Conservation (phyloP, 768 basidiomycete genomes). For the Leccinum subgranulosum region DNA sequence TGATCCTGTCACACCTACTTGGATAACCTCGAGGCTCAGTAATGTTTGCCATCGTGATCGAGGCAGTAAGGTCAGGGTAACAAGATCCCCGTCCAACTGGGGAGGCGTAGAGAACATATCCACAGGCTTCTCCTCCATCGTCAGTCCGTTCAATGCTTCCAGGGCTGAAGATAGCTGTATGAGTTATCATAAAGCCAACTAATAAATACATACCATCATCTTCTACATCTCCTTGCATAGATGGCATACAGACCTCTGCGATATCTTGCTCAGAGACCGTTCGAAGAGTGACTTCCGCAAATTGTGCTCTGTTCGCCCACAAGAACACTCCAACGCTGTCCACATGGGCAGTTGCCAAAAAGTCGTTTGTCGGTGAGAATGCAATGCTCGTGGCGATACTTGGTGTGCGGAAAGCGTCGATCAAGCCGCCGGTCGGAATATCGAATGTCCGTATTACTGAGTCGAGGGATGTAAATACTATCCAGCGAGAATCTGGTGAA, state of each 20-base stretch:
- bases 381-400: constrained; percentile 87
- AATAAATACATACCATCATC: constrained; percentile 62
- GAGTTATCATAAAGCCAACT: neutral
- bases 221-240: constrained; percentile 77
- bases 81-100: constrained; percentile 85
- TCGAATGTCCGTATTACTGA: constrained; percentile 94
- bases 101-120: constrained; percentile 84
- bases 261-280: constrained; percentile 77
- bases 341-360: constrained; percentile 91
- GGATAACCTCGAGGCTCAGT: constrained; percentile 93
- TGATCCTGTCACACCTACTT: constrained; percentile 44
- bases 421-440: constrained; percentile 86
- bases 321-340: constrained; percentile 93
- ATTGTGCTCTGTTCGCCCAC: constrained; percentile 99
- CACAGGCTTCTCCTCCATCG: constrained; percentile 53
- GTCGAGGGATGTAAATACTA: constrained; percentile 85
- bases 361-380: constrained; percentile 94
- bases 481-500: constrained; percentile 94
- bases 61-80: constrained; percentile 90
- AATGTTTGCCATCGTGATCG: constrained; percentile 95
- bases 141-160: constrained; percentile 65
- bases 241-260: constrained; percentile 68
- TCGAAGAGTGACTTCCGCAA: constrained; percentile 78
- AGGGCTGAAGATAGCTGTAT: constrained; percentile 45
- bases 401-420: constrained; percentile 87